Evolutionary conservation across 805 yeast genomes (phyloP), one percentile per base, ranked within the genome.

Genomic region (Candida sithepensis): DNA sequence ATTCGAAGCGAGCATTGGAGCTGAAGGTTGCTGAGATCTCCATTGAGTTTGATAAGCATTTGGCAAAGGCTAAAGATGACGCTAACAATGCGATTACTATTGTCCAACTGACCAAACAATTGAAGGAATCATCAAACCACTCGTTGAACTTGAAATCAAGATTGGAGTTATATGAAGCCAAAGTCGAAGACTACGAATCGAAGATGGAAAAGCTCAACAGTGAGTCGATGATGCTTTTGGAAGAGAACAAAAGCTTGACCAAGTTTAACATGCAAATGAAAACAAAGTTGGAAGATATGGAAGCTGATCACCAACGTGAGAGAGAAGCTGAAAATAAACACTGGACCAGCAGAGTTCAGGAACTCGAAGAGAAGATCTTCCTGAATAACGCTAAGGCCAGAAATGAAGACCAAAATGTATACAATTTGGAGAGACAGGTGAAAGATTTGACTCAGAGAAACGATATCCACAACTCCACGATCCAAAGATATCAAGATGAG

Each of bases 201-300:
- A 23, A 52, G 16, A 55, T 62, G 47, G 73, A 70, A 39, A 61
- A 61, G 13, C 69, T 75, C 46, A 76, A 81, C 49, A 76, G 77
- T 40, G 80, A 80, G 41, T 74, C 77, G 36, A 68, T 83, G 47
- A 79, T 81, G 43, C 64, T 82, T 4, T 66, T 71, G 21, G 88
- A 86, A 62, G 94, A 86, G 59, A 85, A 83, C 57, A 82, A 81
- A 56, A 76, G 85, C 1, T 60, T 85, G 39, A 78, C 76, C 23
- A 82, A 73, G 51, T 74, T 73, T 49, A 81, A 84, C 55, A 65
- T 66, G 32, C 79, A 81, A 42, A 64, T 85, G 51, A 72, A 68
- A 44, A 47, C 50, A 14, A 77, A 78, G 53, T 67, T 79, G 10
- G 61, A 69, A 24, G 70, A 67, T 5, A 58, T 78, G 23, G 82